Evolutionary conservation across 208 protist genomes (phyloP).

Genomic region (Trypanosoma brucei): DNA sequence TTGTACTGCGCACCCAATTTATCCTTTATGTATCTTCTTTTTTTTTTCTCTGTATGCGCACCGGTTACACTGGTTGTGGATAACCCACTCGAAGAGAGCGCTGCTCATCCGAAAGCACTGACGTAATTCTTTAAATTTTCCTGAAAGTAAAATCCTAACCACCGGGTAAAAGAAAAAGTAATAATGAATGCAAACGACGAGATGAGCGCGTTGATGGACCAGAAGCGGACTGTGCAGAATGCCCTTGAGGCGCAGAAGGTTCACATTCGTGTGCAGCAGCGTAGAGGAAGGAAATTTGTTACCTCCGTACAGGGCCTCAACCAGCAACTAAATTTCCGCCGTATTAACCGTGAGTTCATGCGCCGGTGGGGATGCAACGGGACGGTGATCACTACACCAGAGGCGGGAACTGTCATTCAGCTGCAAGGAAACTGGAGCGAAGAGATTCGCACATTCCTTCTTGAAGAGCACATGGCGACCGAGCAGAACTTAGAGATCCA

Average conservation of each 20-base stretch:
- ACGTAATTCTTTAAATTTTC: no score
- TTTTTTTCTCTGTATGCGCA: no score
- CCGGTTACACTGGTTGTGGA: no score
- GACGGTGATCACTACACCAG: conserved; percentile 78
- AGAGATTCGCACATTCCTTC: conserved; percentile 89
- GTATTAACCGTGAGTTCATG: conserved; percentile 88
- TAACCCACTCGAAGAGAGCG: no score
- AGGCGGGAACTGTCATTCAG: conserved; percentile 93
- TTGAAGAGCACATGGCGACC: conserved; percentile 87
- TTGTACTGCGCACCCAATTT: no score
- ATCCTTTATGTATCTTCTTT: no score
- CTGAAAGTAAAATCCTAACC: no score
- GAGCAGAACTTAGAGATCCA: conserved; percentile 93
- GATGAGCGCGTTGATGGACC: conserved; percentile 34
- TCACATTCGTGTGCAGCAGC: conserved; percentile 96
- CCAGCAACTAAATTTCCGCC: conserved; percentile 89
- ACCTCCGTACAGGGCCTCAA: conserved; percentile 95
- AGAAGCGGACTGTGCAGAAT: conserved; percentile 59
- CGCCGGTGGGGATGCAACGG: conserved; percentile 94
- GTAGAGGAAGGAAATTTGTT: conserved; percentile 94
- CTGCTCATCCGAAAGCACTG: no score
- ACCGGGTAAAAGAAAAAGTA: no score
- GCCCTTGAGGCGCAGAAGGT: conserved; percentile 74
- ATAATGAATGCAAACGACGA: conserved; percentile 22
- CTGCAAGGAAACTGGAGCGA: conserved; percentile 96